Evolutionary conservation across 2,329 filamentous ascomycete genomes (phyloP), one percentile per base, ranked within the genome.

Genomic region (Stagonosporopsis rhizophila): DNA sequence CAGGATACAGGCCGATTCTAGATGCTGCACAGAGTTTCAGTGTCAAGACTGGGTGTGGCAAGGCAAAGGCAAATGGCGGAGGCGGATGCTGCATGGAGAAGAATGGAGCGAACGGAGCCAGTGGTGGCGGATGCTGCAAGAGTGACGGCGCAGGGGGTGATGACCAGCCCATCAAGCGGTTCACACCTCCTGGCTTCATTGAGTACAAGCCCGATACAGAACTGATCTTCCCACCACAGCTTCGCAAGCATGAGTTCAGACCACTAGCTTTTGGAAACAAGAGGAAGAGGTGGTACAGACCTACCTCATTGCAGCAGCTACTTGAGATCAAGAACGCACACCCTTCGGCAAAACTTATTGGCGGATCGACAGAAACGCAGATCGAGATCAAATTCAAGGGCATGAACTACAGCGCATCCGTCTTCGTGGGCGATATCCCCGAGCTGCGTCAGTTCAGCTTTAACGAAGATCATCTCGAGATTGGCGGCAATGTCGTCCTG

Each of bases 351-450:
- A 99, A 98, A 77, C 87, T 99, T 59, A 96, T 99, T 59, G 94
- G 92, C 45, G 95, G 95, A 59, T 96, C 92, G 73, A 96, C 93
- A 2, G 95, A 99, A 76, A 98, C 94, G 0, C 95, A 98, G 77
- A 98, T 99, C 58, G 95, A 99, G 78, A 90, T 96, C 79, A 97
- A 96, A 77, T 98, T 99, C 84, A 98, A 98, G 79, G 92, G 89
- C 1, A 86, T 96, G 81, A 85, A 92, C 67, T 98, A 98, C 72
- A 89, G 89, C 4, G 87, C 91, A 1, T 97, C 93, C 0, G 90
- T 99, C 0, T 98, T 89, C 64, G 90, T 98, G 9, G 93, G 94
- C 11, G 95, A 99, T 69, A 96, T 99, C 56, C 81, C 91, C 0
- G 95, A 98, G 77, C 79, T 99, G 55, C 84, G 92, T 12, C 89